phyloP scores from a whole-genome alignment of 805 yeast genomes.

The Ogataea neopini region DNA sequence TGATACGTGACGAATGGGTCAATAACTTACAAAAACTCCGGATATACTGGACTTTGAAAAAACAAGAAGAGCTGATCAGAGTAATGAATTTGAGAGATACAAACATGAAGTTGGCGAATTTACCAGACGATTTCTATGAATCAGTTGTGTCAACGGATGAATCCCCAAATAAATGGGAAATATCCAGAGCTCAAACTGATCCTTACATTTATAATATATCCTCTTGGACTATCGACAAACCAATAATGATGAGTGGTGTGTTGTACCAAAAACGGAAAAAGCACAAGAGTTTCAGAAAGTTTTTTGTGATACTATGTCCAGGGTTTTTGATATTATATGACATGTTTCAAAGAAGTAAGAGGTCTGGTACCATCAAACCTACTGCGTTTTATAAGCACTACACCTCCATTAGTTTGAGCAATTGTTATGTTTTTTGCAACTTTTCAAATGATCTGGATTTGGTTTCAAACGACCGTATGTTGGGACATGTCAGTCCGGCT shows the following conservation, averaged over 20 bases:
- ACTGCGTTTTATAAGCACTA: conserved; percentile 51
- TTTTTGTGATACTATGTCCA: conserved; percentile 66
- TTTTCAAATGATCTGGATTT: conserved; percentile 57
- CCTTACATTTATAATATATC: conserved; percentile 55
- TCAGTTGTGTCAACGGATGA: conserved; percentile 46
- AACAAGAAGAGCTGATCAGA: conserved; percentile 41
- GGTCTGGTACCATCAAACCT: conserved; percentile 46
- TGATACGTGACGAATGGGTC: conserved; percentile 67
- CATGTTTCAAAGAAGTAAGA: conserved; percentile 46
- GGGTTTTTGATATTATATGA: conserved; percentile 64
- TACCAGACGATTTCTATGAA: conserved; percentile 55
- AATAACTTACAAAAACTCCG: conserved; percentile 43
- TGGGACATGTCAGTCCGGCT: conserved; percentile 54
- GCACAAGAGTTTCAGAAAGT: conserved; percentile 63
- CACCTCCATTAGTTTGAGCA: conserved; percentile 59
- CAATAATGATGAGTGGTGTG: conserved; percentile 63
- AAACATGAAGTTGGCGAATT: conserved; percentile 49
- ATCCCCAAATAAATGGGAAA: conserved; percentile 49
- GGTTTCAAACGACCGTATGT: conserved; percentile 38
- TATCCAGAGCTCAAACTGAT: conserved; percentile 54
- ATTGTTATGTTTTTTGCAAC: conserved; percentile 79
- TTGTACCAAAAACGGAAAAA: conserved; percentile 70
- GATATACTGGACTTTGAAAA: conserved; percentile 60
- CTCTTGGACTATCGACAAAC: conserved; percentile 56
- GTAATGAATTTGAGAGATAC: conserved; percentile 39